Conservation (phyloP, 192 early-diverging fungal species). For the Backusella macrospora region DNA sequence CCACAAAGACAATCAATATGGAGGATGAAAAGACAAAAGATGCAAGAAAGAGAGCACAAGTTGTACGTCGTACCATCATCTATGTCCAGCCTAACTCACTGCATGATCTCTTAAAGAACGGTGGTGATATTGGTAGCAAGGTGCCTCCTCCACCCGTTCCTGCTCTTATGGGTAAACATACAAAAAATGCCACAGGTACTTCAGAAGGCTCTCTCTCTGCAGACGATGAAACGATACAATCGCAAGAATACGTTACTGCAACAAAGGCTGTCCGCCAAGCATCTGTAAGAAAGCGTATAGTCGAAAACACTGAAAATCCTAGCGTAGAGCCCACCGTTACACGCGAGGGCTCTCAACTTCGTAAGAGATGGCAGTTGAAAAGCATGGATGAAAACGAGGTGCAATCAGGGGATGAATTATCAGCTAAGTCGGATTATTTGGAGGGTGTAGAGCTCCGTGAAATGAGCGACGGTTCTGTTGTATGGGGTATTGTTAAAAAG, state of each 20-base stretch:
- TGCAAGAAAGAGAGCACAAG: conserved; percentile 19
- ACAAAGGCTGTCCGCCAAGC: conserved; percentile 16
- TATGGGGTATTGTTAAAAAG: conserved; percentile 39
- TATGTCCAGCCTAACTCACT: conserved; percentile 32
- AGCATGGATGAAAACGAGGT: conserved; percentile 8
- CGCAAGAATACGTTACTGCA: conserved; percentile 14
- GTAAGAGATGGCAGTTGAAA: conserved; percentile 3
- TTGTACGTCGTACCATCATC: conserved; percentile 41
- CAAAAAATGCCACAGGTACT: neutral
- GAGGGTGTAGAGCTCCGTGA: conserved; percentile 42
- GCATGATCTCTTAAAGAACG: conserved; percentile 12
- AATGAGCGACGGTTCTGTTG: conserved; percentile 40
- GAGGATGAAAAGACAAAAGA: conserved; percentile 6
- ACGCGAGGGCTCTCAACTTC: neutral
- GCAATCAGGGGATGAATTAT: neutral
- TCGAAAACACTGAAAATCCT: neutral
- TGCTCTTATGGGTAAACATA: neutral
- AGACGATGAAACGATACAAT: conserved; percentile 12
- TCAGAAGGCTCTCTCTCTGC: conserved; percentile 4
- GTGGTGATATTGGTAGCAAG: neutral
- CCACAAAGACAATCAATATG: conserved; percentile 27
- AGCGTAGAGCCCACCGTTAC: neutral
- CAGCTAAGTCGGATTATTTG: conserved; percentile 5
- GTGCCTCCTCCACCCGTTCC: conserved; percentile 4
- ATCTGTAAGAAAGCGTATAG: conserved; percentile 13